Base-by-base conservation (phyloP, 768 basidiomycete genomes). In the Leucocoprinus leucothites region DNA sequence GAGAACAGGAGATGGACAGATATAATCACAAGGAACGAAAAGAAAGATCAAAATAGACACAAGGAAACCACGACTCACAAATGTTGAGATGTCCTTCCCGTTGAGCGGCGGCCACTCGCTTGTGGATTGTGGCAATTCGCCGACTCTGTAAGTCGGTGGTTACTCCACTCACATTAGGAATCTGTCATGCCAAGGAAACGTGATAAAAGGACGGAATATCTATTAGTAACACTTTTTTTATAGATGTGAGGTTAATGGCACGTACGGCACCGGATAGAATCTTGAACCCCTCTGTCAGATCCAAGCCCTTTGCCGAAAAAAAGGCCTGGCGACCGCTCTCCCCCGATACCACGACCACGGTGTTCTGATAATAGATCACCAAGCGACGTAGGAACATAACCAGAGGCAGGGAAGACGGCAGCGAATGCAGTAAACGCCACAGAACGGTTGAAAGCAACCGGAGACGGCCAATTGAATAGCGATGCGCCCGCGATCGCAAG, bases 211-310 rank as follows among this genome's bases (percentile, higher is more conserved):
- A 56, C 46, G 53, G 57, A 35, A 63, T 57, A 50, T 56, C 31
- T 46, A 53, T 50, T 38, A 47, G 53, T 26, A 8, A 40, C 36
- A 38, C 45, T 16, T 2, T 26, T 13, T 26, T 26, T 26, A 46
- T 14, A 40, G 18, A 40, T 8, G 18, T 24, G 22, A 26, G 57
- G 60, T 25, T 43, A 56, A 45, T 58, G 51, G 54, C 25, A 81
- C 86, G 60, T 66, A 90, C 89, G 53, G 86, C 87, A 48, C 88
- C 89, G 48, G 86, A 87, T 58, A 91, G 77, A 63, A 88, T 80
- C 63, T 84, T 87, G 75, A 89, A 91, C 4, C 87, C 89, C 72
- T 89, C 87, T 40, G 83, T 85, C 48, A 91, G 78, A 68, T 90
- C 87, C 58, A 91, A 80, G 19, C 80, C 80, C 68, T 82, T 84